phyloP scores from a whole-genome alignment of 1,284 basidiomycete genomes.

The Porogramme epimiltina region DNA sequence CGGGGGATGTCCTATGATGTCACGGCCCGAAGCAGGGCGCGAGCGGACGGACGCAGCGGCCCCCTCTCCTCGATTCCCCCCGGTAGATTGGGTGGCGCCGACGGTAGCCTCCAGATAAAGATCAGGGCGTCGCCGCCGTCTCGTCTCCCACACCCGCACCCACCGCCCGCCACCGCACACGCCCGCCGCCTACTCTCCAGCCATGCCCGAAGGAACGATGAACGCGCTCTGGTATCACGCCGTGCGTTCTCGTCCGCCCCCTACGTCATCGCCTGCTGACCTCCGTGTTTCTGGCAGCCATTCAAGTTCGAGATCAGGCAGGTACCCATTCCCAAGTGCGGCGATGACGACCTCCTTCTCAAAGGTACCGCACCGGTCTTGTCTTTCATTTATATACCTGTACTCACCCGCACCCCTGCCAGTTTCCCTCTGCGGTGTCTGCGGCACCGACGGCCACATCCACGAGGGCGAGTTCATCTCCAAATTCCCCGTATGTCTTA shows the following conservation, averaged over 20 bases:
- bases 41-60: background rate
- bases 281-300: slow-evolving; percentile 27
- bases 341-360: slow-evolving; percentile 54
- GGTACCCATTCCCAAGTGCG: slow-evolving; percentile 47
- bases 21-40: slow-evolving; percentile 16
- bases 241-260: slow-evolving; percentile 23
- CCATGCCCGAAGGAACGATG: slow-evolving; percentile 46
- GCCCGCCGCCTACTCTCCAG: slow-evolving; percentile 9
- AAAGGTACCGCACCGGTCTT: slow-evolving; percentile 40
- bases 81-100: slow-evolving; percentile 12
- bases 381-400: background rate
- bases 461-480: slow-evolving; percentile 65
- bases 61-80: background rate
- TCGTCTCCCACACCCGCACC: slow-evolving; percentile 1
- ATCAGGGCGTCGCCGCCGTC: slow-evolving; percentile 11
- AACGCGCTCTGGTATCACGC: slow-evolving; percentile 43
- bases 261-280: slow-evolving; percentile 5
- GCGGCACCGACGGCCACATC: slow-evolving; percentile 56
- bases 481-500: slow-evolving; percentile 46
- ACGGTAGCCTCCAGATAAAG: slow-evolving; percentile 18
- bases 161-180: slow-evolving; percentile 3
- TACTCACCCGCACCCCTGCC: slow-evolving; percentile 3
- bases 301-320: slow-evolving; percentile 36
- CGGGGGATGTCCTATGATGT: slow-evolving; percentile 19
- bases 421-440: slow-evolving; percentile 34